Evolutionary conservation across 257 asterid genomes (phyloP).

Genomic region (Jaltomata sinuosa): DNA sequence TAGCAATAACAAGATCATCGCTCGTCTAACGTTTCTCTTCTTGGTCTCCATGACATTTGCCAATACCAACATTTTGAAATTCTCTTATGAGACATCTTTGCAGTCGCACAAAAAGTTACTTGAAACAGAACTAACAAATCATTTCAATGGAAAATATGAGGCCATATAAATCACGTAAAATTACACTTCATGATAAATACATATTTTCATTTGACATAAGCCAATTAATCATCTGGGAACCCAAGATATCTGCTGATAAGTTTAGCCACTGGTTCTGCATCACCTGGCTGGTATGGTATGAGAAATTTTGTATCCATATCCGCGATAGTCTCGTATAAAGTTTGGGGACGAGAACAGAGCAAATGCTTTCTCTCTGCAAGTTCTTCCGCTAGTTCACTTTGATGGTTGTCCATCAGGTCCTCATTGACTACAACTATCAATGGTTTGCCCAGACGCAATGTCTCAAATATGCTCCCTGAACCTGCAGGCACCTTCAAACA

Average conservation of each 20-base stretch:
- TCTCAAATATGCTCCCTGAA: slow-evolving; percentile 96
- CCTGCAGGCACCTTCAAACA: slow-evolving; percentile 28
- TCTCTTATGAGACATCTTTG: background rate
- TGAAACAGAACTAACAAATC: background rate
- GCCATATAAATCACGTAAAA: background rate
- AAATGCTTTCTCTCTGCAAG: slow-evolving; percentile 74
- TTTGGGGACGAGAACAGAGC: slow-evolving; percentile 73
- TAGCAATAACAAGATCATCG: too few species aligned
- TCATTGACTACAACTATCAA: slow-evolving; percentile 83
- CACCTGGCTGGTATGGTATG: slow-evolving; percentile 58
- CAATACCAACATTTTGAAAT: background rate
- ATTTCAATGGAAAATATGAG: background rate
- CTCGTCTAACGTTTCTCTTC: too few species aligned
- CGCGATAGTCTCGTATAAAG: slow-evolving; percentile 43
- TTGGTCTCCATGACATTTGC: background rate
- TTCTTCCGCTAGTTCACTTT: slow-evolving; percentile 87
- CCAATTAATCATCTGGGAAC: slow-evolving; percentile 36
- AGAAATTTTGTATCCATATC: slow-evolving; percentile 50
- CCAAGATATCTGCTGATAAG: slow-evolving; percentile 53
- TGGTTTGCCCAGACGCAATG: slow-evolving; percentile 54
- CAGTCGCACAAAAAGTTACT: background rate
- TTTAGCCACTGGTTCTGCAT: slow-evolving; percentile 75
- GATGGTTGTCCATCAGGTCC: slow-evolving; percentile 96
- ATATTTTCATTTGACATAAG: background rate
- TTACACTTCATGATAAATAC: background rate